Evolutionary conservation across 441 rosid genomes (phyloP).

Genomic region (Geranium incanum): DNA sequence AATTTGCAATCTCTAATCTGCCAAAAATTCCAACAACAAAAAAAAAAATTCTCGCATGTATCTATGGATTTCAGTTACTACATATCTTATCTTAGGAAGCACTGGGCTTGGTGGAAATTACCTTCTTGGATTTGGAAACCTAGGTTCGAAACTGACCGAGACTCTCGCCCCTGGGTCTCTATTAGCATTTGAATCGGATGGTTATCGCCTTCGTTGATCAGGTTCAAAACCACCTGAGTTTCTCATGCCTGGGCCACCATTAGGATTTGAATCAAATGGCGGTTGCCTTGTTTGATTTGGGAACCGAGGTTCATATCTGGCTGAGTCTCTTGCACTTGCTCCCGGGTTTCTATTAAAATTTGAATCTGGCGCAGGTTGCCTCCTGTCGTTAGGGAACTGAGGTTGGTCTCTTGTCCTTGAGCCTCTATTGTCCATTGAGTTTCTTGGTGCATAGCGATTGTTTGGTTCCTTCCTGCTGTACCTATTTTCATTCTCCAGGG

Average conservation of each 20-base stretch:
- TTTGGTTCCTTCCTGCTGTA: conserved; percentile 40
- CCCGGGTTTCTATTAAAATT: conserved; percentile 19
- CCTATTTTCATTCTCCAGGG: conserved; percentile 33
- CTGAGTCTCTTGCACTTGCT: conserved; percentile 24
- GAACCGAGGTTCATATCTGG: conserved; percentile 32
- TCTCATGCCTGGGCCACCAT: background rate
- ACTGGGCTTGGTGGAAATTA: no score
- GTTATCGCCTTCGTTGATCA: conserved; percentile 1
- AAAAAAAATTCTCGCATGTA: no score
- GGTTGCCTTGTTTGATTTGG: conserved; percentile 23
- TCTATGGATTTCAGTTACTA: no score
- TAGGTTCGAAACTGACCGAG: no score
- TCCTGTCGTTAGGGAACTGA: no score
- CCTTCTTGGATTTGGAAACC: no score
- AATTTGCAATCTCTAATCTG: no score
- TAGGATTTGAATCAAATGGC: conserved; percentile 17
- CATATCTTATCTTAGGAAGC: no score
- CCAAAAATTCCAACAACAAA: no score
- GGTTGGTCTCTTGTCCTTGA: no score
- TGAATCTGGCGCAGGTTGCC: conserved; percentile 12
- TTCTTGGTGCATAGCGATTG: conserved; percentile 23
- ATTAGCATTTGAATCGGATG: background rate
- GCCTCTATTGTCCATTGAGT: no score
- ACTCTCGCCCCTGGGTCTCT: no score
- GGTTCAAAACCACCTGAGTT: background rate